Percentiles rank a stretch among this genome's conserved stretches.
Evolutionary conservation across 192 early-diverging fungal genomes (phyloP).

Genomic region (Podila minutissima): DNA sequence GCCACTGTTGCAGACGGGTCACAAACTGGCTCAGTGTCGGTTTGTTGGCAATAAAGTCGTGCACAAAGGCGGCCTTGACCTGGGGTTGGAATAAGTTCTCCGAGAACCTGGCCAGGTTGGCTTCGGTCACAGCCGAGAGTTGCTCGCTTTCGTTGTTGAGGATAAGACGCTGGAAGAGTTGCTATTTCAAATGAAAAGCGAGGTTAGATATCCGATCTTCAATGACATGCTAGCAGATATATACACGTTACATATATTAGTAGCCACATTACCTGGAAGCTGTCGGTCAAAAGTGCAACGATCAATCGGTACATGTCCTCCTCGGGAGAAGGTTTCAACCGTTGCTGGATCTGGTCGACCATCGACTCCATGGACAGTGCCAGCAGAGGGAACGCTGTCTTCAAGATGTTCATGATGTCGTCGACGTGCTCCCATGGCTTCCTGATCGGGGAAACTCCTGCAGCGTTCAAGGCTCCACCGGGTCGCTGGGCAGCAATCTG

Average conservation of each 20-base stretch:
- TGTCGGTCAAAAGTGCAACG: conserved; percentile 91
- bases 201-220: neutral
- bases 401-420: conserved; percentile 94
- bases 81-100: conserved; percentile 75
- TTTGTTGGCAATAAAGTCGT: conserved; percentile 92
- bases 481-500: conserved; percentile 46
- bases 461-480: conserved; percentile 23
- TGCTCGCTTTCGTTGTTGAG: conserved; percentile 70
- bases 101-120: conserved; percentile 90
- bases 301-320: conserved; percentile 98
- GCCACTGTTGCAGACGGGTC: conserved; percentile 89
- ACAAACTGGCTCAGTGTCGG: conserved; percentile 88
- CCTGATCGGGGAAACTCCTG: conserved; percentile 38
- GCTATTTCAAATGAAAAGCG: conserved; percentile 47
- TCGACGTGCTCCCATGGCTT: conserved; percentile 93
- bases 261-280: conserved; percentile 71
- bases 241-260: too few species aligned
- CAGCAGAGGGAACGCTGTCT: conserved; percentile 93
- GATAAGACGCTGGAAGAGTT: conserved; percentile 69
- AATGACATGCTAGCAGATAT: neutral
- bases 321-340: conserved; percentile 93
- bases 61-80: conserved; percentile 79
- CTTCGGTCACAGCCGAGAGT: conserved; percentile 74
- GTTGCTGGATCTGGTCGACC: conserved; percentile 96
- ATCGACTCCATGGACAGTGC: conserved; percentile 98